Base-by-base conservation (phyloP, 1,139 yeast species). In the Suzukiozyma palmioleophila region DNA sequence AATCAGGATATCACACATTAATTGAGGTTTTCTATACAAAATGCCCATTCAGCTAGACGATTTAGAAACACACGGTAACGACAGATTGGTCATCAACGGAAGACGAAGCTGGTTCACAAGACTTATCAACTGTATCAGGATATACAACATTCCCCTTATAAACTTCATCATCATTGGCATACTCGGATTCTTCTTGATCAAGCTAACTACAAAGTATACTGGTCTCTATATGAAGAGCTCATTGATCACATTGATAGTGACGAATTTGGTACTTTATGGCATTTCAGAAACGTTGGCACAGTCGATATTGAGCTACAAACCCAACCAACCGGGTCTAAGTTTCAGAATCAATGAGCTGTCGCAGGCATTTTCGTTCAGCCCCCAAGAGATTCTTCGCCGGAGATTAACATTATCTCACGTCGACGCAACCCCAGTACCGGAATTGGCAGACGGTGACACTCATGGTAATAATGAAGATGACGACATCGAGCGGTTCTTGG, bases 201-300 rank as follows among this genome's bases (percentile, higher is more conserved):
- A 70, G 45, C 63, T 81, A 36, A 77, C 85, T 3, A 67, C 76
- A 24, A 70, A 72, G 38, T 84, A 83, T 54, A 79, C 80, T 38
- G 70, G 67, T n/a, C 57, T 87, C 39, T 89, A 89, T 57, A 74
- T 75, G 51, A 71, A 66, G 44, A 79, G 79, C 40, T 82, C 94
- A 1, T 60, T 89, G 22, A 57, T 84, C 13, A 89, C 97, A 4
- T 86, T 90, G 36, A 77, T 87, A 41, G 78, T 84, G n/a, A 82
- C 97, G 1, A 90, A 90, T 54, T 65, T 86, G 30, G 79, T 90
- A 10, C 66, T 90, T 4, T 87, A 82, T 57, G 97, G 96, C 0
- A 79, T 89, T 8, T 89, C 97, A 0, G 98, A 90, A 56, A 80
- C 92, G 0, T 60, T 89, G 44, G 98, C 97, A 0, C 98, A 92